Evolutionary conservation across 352 stramenopile genomes (phyloP).

Genomic region (Phytophthora kernoviae): DNA sequence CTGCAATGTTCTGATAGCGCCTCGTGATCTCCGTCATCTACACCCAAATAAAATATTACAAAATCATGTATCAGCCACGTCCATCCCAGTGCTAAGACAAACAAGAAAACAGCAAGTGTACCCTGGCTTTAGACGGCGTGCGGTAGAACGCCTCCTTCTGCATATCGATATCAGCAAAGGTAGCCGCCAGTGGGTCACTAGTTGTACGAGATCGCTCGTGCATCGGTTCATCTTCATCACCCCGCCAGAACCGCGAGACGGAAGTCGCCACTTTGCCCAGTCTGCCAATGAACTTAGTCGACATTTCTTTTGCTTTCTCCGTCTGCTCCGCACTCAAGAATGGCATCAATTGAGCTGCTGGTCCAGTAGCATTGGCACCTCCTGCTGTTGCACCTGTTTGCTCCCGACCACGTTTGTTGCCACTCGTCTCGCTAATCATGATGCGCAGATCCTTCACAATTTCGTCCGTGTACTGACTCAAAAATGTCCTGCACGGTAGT

Average conservation of each 20-base stretch:
- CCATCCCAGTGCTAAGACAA: not conserved
- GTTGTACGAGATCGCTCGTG: conserved; percentile 15
- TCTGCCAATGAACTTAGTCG: conserved; percentile 81
- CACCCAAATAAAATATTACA: conserved; percentile 4
- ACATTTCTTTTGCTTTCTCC: conserved; percentile 83
- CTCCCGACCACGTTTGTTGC: conserved; percentile 45
- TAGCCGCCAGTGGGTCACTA: conserved; percentile 43
- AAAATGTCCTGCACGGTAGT: conserved; percentile 68
- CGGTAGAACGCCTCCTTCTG: conserved; percentile 73
- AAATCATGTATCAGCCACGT: not conserved
- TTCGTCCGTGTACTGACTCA: conserved; percentile 72
- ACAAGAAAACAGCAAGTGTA: conserved; percentile 22
- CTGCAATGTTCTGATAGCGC: conserved; percentile 73
- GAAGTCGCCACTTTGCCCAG: conserved; percentile 70
- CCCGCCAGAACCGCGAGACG: conserved; percentile 61
- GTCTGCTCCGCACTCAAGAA: conserved; percentile 71
- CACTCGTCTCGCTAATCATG: conserved; percentile 56
- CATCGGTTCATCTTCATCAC: conserved; percentile 62
- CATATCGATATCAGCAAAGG: conserved; percentile 54
- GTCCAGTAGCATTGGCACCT: conserved; percentile 12
- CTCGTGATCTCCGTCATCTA: conserved; percentile 81
- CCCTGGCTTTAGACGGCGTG: conserved; percentile 67
- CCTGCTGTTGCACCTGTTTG: conserved; percentile 13
- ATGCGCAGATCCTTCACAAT: conserved; percentile 67
- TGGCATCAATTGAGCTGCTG: conserved; percentile 56